Evolutionary conservation across 768 basidiomycete species (phyloP).

Genomic region (Antrodiella citrinella): DNA sequence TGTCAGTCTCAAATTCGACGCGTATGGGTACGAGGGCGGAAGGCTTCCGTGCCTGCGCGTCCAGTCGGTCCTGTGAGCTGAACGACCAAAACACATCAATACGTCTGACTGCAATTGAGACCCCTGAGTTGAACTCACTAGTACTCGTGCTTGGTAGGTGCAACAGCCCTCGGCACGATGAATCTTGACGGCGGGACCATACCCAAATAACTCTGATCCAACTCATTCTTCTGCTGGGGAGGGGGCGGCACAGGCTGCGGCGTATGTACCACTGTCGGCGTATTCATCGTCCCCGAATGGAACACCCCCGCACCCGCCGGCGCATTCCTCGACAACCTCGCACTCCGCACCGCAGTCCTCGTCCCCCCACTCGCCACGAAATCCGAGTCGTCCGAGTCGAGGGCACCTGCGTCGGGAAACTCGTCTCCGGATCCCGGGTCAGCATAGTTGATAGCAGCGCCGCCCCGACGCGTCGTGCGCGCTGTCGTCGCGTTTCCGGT

Average conservation of each 20-base stretch:
- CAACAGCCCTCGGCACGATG: slow-evolving; percentile 52
- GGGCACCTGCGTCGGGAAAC: slow-evolving; percentile 69
- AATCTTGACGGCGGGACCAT: slow-evolving; percentile 74
- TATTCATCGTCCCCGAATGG: slow-evolving; percentile 36
- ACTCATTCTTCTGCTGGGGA: slow-evolving; percentile 38
- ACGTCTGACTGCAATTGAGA: no score
- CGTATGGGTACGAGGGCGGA: slow-evolving; percentile 80
- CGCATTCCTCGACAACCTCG: slow-evolving; percentile 19
- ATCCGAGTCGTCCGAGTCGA: slow-evolving; percentile 82
- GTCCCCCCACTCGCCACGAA: slow-evolving; percentile 60
- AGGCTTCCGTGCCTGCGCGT: slow-evolving; percentile 47
- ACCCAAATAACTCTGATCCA: slow-evolving; percentile 88
- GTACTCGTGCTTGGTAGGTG: slow-evolving; percentile 61
- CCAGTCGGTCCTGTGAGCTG: slow-evolving; percentile 58
- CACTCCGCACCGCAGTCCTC: slow-evolving; percentile 40
- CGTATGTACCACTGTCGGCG: slow-evolving; percentile 10
- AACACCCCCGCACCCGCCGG: slow-evolving; percentile 40
- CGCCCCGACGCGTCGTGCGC: slow-evolving; percentile 47
- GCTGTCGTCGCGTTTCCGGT: slow-evolving; percentile 26
- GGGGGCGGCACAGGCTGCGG: slow-evolving; percentile 26
- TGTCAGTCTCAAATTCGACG: slow-evolving; percentile 91
- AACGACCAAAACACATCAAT: no score
- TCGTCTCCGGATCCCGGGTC: slow-evolving; percentile 83
- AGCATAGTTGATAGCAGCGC: slow-evolving; percentile 76
- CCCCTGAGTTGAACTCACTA: slow-evolving; percentile 56